Percentiles rank a stretch among this genome's conserved stretches.
Conservation (phyloP, 78 protist genomes). For the Dictyostelium brefeldianum region DNA sequence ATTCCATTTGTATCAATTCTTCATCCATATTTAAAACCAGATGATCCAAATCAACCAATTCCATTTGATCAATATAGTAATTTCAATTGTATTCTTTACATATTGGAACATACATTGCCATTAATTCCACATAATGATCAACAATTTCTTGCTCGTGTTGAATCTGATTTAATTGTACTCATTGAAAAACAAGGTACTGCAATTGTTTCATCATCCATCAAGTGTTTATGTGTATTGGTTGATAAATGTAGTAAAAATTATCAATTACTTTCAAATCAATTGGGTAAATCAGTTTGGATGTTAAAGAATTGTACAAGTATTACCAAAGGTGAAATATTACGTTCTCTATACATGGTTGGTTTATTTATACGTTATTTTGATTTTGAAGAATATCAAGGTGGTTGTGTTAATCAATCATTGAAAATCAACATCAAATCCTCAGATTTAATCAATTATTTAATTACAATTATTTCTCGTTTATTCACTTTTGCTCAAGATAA, state of each 20-base stretch:
- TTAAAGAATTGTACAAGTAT: conserved; percentile 1
- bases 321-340: conserved; percentile 33
- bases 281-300: background rate
- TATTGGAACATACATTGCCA: conserved; percentile 31
- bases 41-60: background rate
- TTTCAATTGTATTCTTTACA: conserved; percentile 4
- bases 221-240: conserved; percentile 29
- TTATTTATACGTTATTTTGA: conserved; percentile 39
- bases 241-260: conserved; percentile 30
- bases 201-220: conserved; percentile 18
- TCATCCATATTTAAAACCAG: conserved; percentile 59
- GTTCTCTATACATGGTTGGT: conserved; percentile 38
- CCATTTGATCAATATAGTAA: background rate
- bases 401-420: background rate
- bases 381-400: conserved; percentile 12
- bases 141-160: background rate
- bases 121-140: conserved; percentile 27
- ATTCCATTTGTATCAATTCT: conserved; percentile 18
- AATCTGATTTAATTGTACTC: conserved; percentile 26
- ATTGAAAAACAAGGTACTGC: conserved; percentile 35
- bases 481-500: conserved; percentile 19
- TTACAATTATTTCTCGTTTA: background rate
- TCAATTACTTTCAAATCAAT: background rate
- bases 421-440: background rate
- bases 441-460: background rate